A percentile compares a stretch with the other conserved stretches of the same genome.
Conservation (phyloP, 164 flowering plant species). For the Macadamia integrifolia region DNA sequence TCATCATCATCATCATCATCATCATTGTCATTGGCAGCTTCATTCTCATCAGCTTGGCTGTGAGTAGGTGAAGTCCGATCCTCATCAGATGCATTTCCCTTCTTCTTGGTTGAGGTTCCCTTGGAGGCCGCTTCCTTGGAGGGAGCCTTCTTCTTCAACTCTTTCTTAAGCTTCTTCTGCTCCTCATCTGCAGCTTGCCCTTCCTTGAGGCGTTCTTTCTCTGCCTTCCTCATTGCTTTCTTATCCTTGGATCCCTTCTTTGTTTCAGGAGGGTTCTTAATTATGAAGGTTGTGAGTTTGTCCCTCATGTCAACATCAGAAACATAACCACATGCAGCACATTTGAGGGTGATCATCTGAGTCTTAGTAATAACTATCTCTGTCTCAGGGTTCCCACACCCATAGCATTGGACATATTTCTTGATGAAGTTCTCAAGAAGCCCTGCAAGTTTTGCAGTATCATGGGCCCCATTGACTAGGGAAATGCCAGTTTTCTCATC, state of each 20-base stretch:
- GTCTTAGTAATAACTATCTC: constrained; percentile 68
- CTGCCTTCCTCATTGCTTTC: constrained; percentile 91
- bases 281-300: constrained; percentile 75
- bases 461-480: constrained; percentile 85
- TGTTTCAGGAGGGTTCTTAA: constrained; percentile 83
- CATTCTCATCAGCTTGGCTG: constrained; percentile 51
- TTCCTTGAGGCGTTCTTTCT: constrained; percentile 88
- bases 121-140: constrained; percentile 33
- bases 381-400: constrained; percentile 94
- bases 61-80: constrained; percentile 47
- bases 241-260: constrained; percentile 82
- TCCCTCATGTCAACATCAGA: constrained; percentile 98
- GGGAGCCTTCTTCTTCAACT: constrained; percentile 47
- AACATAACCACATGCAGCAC: constrained; percentile 89
- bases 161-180: constrained; percentile 64
- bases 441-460: constrained; percentile 76
- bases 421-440: constrained; percentile 88
- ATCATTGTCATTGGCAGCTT: constrained; percentile 19
- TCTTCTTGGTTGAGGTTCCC: constrained; percentile 42
- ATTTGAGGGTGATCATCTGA: constrained; percentile 77
- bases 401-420: constrained; percentile 92
- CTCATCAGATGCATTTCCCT: constrained; percentile 50
- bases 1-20: constrained; percentile 42
- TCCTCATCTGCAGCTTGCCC: constrained; percentile 92
- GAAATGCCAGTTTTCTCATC: constrained; percentile 83